Evolutionary conservation across 352 stramenopile species (phyloP).

Genomic region (Phytopythium boreale): DNA sequence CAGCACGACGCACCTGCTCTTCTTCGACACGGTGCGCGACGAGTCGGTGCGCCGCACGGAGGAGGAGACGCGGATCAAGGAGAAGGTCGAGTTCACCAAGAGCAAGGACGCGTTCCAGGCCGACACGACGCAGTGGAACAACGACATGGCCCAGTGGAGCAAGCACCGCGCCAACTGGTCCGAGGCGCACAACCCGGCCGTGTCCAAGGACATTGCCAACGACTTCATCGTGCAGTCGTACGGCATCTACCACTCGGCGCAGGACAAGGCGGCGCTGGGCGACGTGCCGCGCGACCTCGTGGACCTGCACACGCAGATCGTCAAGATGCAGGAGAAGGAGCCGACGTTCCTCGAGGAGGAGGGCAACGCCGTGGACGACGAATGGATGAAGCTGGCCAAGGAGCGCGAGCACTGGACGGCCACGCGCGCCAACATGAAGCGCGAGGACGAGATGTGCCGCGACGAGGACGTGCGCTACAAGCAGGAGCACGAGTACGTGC

Average conservation of each 20-base stretch:
- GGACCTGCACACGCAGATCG: conserved; percentile 66
- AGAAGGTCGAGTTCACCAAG: conserved; percentile 89
- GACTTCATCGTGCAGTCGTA: conserved; percentile 87
- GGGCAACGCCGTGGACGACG: conserved; percentile 78
- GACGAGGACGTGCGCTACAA: conserved; percentile 84
- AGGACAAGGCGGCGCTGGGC: conserved; percentile 30
- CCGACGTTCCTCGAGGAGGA: conserved; percentile 74
- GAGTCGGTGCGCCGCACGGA: conserved; percentile 68
- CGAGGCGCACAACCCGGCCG: conserved; percentile 81
- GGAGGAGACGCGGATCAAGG: conserved; percentile 77
- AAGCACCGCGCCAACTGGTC: conserved; percentile 87
- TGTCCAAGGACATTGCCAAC: conserved; percentile 87
- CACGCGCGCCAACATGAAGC: conserved; percentile 87
- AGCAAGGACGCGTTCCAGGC: conserved; percentile 87
- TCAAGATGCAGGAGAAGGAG: conserved; percentile 86
- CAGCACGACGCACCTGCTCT: conserved; percentile 75
- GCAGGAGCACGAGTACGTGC: conserved; percentile 84
- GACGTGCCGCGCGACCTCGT: conserved; percentile 71
- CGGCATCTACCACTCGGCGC: conserved; percentile 69
- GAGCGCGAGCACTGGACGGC: conserved; percentile 88
- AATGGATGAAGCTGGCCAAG: conserved; percentile 89
- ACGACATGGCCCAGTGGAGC: conserved; percentile 85
- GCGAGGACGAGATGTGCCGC: conserved; percentile 83
- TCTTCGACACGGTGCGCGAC: conserved; percentile 79
- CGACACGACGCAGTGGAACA: conserved; percentile 87